Conservation (phyloP, 139 green algal genomes). For the Tetraselmis chui region DNA sequence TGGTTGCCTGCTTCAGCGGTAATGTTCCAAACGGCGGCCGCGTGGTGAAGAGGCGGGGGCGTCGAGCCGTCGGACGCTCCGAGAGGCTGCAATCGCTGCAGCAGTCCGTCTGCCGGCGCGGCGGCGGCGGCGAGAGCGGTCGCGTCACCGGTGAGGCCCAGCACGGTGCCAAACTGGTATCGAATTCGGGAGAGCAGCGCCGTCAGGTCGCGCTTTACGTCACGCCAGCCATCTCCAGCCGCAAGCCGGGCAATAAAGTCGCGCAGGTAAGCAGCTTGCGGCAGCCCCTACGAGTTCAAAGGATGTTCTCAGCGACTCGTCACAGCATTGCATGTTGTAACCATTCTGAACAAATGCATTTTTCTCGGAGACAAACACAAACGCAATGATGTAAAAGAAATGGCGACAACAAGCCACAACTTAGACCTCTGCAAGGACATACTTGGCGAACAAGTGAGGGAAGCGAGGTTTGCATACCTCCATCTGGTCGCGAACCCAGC, state of each 20-base stretch:
- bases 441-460: no score
- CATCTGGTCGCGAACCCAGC: not conserved
- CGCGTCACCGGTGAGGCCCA: not conserved
- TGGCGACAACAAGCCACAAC: no score
- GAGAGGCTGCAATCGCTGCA: not conserved
- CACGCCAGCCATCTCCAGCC: not conserved
- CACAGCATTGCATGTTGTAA: no score
- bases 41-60: not conserved
- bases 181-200: not conserved
- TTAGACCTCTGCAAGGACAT: no score
- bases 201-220: not conserved
- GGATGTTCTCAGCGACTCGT: no score
- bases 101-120: not conserved
- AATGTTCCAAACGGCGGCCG: not conserved
- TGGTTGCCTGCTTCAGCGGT: not conserved
- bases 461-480: no score
- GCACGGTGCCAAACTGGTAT: not conserved
- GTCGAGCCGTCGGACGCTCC: not conserved
- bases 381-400: no score
- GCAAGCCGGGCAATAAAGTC: not conserved
- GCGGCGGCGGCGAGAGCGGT: not conserved
- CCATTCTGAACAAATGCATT: no score
- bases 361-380: no score
- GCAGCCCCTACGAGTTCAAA: no score
- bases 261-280: not conserved